These are phyloP conservation scores for Onygena corvina DNA, from an alignment of 2,329 filamentous ascomycete species.

Conservation along the genomic window DNA sequence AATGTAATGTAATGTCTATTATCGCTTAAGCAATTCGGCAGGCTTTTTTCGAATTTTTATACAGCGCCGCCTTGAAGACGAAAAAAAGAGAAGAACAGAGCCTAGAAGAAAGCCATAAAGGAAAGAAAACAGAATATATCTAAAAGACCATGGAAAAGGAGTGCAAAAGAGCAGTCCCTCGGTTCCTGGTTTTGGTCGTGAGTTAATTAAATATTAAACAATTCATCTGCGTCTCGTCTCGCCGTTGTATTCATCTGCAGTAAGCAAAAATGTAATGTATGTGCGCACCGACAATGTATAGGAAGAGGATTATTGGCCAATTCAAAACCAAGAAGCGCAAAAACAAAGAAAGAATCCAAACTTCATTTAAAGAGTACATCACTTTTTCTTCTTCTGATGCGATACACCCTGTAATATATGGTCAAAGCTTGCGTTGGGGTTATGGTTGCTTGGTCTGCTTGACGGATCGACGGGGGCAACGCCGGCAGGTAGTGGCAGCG, in stretches of 20 bases:
- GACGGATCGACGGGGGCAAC: constrained; percentile 32
- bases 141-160: not conserved
- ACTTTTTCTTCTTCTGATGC: not conserved
- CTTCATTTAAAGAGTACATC: not conserved
- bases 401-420: constrained; percentile 34
- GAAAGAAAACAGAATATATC: not conserved
- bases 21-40: constrained; percentile 1
- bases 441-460: constrained; percentile 30
- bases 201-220: constrained; percentile 4
- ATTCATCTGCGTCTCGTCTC: not conserved
- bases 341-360: not conserved
- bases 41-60: not conserved
- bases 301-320: not conserved
- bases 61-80: not conserved
- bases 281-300: constrained; percentile 1
- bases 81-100: not conserved
- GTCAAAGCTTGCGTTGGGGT: constrained; percentile 40
- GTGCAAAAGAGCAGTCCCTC: not conserved
- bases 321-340: not conserved
- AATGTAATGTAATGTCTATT: constrained; percentile 2
- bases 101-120: not conserved
- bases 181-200: not conserved
- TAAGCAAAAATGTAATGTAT: constrained; percentile 6
- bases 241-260: not conserved
- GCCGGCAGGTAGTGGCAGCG: constrained; percentile 33